These are phyloP conservation scores for Cyclostephanos invisitatus DNA, from an alignment of 108 stramenopile species.

Conservation along the genomic window DNA sequence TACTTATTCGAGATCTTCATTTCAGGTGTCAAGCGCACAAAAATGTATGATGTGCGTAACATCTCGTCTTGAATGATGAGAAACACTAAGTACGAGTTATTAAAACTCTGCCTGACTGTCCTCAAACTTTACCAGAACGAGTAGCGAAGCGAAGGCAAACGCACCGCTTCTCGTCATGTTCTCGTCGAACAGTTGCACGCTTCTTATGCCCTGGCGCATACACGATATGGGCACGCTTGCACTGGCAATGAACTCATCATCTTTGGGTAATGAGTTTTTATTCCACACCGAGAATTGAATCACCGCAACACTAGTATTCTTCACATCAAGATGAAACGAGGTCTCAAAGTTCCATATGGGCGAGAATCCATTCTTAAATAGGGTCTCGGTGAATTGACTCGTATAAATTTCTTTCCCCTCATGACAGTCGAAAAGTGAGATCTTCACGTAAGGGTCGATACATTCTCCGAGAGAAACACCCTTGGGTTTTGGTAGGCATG, in stretches of 20 bases:
- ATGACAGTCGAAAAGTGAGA: conserved; percentile 70
- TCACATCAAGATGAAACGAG: conserved; percentile 54
- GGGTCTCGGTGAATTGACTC: conserved; percentile 43
- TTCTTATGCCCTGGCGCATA: conserved; percentile 79
- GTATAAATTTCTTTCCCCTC: conserved; percentile 50
- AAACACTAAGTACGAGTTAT: neutral
- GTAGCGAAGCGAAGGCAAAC: conserved; percentile 81
- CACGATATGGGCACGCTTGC: conserved; percentile 86
- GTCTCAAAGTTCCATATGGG: conserved; percentile 66
- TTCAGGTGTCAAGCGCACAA: neutral
- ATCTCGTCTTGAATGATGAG: too few species aligned
- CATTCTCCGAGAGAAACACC: conserved; percentile 72
- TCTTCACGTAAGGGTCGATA: conserved; percentile 84
- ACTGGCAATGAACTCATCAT: conserved; percentile 66
- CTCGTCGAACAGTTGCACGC: conserved; percentile 78
- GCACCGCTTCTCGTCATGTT: conserved; percentile 79
- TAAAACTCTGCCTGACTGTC: conserved; percentile 45
- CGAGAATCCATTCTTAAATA: conserved; percentile 77
- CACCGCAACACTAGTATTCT: conserved; percentile 74
- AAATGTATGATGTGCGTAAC: too few species aligned
- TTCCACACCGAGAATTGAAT: conserved; percentile 70
- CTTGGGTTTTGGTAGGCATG: conserved; percentile 81
- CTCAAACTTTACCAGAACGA: conserved; percentile 63
- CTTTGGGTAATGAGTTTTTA: conserved; percentile 59
- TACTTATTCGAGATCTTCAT: neutral